These are phyloP conservation scores for Thraustochytrium sp. DNA, from an alignment of 352 stramenopile genomes.

Conservation along the genomic window DNA sequence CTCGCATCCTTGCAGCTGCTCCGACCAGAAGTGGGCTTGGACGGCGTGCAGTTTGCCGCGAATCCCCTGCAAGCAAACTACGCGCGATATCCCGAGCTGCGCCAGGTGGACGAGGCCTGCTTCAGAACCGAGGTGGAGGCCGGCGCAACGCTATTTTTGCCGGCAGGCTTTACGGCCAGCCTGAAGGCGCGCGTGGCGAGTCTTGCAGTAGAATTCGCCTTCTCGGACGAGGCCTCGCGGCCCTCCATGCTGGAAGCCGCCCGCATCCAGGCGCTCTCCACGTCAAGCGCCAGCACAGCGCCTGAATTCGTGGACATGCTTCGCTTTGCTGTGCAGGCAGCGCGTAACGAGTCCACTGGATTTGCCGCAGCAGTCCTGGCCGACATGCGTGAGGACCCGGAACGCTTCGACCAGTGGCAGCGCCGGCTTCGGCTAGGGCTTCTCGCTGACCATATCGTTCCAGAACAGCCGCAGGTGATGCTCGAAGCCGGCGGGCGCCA, in stretches of 20 bases:
- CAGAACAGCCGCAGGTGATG: not conserved
- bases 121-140: not conserved
- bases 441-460: not conserved
- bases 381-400: no score
- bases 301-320: no score
- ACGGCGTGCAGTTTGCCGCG: not conserved
- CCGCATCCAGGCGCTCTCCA: not conserved
- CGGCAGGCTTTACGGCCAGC: not conserved
- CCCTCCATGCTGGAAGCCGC: not conserved
- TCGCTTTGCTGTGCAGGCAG: no score
- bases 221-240: not conserved
- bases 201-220: not conserved
- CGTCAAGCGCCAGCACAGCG: no score
- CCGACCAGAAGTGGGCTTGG: not conserved
- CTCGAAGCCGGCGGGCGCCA: not conserved
- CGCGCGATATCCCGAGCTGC: not conserved
- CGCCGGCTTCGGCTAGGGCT: not conserved
- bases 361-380: no score
- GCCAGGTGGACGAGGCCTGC: not conserved
- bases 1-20: not conserved
- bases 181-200: not conserved
- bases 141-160: not conserved
- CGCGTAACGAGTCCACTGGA: no score
- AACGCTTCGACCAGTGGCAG: no score
- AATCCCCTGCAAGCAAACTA: slow-evolving; percentile 6